Evolutionary conservation across 1,284 basidiomycete genomes (phyloP), one percentile per base, ranked within the genome.

Genomic region (Tetrapyrgos nigripes): DNA sequence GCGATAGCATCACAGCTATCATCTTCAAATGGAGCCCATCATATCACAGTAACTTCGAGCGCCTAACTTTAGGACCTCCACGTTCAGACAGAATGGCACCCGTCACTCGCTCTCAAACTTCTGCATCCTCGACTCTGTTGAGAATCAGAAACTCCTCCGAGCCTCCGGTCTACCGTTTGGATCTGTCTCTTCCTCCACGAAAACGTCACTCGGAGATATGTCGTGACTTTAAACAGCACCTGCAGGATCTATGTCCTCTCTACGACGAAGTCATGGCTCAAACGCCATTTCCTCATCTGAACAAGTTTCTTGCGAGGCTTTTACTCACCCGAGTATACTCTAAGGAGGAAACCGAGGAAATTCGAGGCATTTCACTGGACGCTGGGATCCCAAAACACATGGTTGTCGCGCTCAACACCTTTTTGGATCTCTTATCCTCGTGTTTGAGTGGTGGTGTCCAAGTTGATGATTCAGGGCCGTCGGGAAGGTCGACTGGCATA

Each of bases 381-480:
- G 68, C 69, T 14, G 68, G 66, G 3, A 63, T 73, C 14, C 64
- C 60, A 49, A 57, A 49, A 37, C 53, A 40, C 37, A 46, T 57
- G 44, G 70, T 73, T 4, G 69, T 77, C 4, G 75, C 74, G n/a
- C 73, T 70, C 55, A 76, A 76, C 62, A 76, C 75, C 1, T 74
- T 77, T 50, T 58, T 76, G n/a, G 74, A 76, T 57, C 44, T 74
- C 2, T 70, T 77, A 54, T 71, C 70, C 26, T 74, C 73, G 1
- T 77, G 75, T 61, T 66, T 70, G 23, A 76, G 74, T 57, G 74
- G 74, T 3, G 74, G 73, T 14, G 68, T 66, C 10, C 63, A 60
- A 40, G 68, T 68, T 8, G 57, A 47, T 9, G 69, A 66, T 37
- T 60, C 64, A 11, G 63, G 61, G 10, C 19, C 35, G 5, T 55